Base-by-base conservation (phyloP, 2,329 filamentous ascomycete genomes). In the Thelonectria blattea region DNA sequence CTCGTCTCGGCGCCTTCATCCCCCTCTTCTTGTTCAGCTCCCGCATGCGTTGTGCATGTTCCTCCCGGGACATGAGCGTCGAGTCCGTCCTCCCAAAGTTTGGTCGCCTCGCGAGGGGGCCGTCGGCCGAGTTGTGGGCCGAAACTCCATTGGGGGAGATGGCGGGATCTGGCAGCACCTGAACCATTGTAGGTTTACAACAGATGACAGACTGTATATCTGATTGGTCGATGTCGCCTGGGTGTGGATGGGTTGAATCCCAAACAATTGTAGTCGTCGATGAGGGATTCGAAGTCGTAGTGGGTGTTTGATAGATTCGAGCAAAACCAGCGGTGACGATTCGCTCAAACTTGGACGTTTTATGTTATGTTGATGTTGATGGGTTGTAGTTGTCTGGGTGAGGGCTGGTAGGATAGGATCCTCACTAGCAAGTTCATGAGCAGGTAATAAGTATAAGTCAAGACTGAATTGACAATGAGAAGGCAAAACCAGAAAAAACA, bases 1-100 rank as follows among this genome's bases (percentile, higher is more conserved):
- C 79, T 42, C 81, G 76, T 43, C 79, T 74, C 2, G 81, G 80
- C 7, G 75, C 64, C 49, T 76, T 76, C 66, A 76, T 75, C 15
- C 70, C 72, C 32, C 75, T 74, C 66, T 75, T 74, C 46, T 72
- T 69, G 63, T 68, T 74, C 18, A 78, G 69, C 55, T 81, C 79
- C 57, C 71, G 75, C 56, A 76, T 71, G 62, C 74, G 75, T 41
- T 73, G 70, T 17, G 69, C 70, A 57, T 80, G 76, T 53, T 83
- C 81, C 58, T 83, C 80, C 30, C 76, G 71, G 48, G 72, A 74
- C 70, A 76, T 74, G 34, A 72, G 60, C 50, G 68, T 62, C 11
- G 67, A 67, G 45, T 71, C 69, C 22, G 62, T 69, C 39, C 69
- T 64, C 39, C 63, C 62, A 46, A 69, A 60, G 46, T 52, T 64